Evolutionary conservation across 306 rosid species (phyloP).

Genomic region (Senna siamea): DNA sequence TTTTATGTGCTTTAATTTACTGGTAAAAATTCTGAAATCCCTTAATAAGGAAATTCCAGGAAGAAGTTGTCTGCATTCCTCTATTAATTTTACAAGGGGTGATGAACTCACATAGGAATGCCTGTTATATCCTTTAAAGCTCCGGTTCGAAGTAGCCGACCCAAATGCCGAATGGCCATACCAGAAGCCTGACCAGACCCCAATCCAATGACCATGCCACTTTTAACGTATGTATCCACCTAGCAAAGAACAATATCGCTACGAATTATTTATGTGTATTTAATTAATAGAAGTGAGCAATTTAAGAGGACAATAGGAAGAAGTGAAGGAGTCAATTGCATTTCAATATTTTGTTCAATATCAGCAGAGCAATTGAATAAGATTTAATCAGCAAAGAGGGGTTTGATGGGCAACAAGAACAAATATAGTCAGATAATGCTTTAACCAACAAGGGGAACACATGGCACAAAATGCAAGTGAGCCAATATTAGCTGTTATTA

Average conservation of each 20-base stretch:
- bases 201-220: slow-evolving; percentile 86
- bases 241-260: slow-evolving; percentile 43
- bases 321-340: neutral
- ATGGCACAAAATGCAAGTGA: neutral
- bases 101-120: slow-evolving; percentile 76
- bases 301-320: neutral
- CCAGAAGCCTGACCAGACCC: slow-evolving; percentile 85
- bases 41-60: neutral
- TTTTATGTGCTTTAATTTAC: no score
- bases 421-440: slow-evolving; percentile 1
- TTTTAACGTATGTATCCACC: slow-evolving; percentile 78
- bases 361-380: neutral
- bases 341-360: neutral
- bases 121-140: slow-evolving; percentile 74
- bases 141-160: slow-evolving; percentile 78
- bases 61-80: neutral
- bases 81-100: neutral
- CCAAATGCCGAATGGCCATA: slow-evolving; percentile 86
- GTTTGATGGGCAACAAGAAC: slow-evolving; percentile 15
- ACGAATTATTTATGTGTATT: slow-evolving; percentile 31
- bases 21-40: neutral
- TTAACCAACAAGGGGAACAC: slow-evolving; percentile 7
- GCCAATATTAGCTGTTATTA: neutral
- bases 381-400: slow-evolving; percentile 25
- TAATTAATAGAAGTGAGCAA: slow-evolving; percentile 8